Base-by-base conservation (phyloP, 805 yeast genomes). In the Tetrapisispora fleetii region DNA sequence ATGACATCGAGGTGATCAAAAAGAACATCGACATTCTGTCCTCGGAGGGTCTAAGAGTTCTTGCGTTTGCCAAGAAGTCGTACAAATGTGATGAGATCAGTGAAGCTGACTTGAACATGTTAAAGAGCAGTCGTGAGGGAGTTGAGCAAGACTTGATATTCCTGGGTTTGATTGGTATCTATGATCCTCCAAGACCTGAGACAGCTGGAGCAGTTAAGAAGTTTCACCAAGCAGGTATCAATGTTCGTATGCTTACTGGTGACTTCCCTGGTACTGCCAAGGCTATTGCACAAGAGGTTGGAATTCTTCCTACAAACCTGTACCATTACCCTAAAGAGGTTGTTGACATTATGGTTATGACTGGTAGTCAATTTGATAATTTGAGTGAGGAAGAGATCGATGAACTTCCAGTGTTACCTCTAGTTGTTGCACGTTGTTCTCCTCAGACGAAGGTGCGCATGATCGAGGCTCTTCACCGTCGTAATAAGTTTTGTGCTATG, bases 181-280 rank as follows among this genome's bases (percentile, higher is more conserved):
- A 88, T 57, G 99, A 93, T 69, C 99, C 99, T 10, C 99, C 99
- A 48, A 79, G 99, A 60, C 83, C 87, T 13, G 83, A 83, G 56
- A 96, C 93, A 7, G 76, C 79, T 37, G 71, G 74, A 46, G 85
- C 96, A 1, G 79, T 93, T 48, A 75, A 85, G 33, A 72, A 79
- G 55, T 76, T 93, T 52, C 79, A 89, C 74, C 79, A 80, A 58
- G 96, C 97, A 49, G 96, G 98, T 43, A 97, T 93, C 40, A 95
- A 88, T 58, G 95, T 93, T n/a, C 86, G 91, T 48, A 93, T 93
- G 98, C 86, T 93, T 55, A 93, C 99, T 9, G 96, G 96, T 58
- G 97, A 90, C 67, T 77, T 85, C 44, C 95, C 90, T 49, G 81
- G 85, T 19, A 88, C 96, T 13, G 96, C 96, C 2, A 67, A 75